These are phyloP conservation scores for Colletotrichum kahawae DNA, from an alignment of 2,329 filamentous ascomycete genomes.

Conservation along the genomic window DNA sequence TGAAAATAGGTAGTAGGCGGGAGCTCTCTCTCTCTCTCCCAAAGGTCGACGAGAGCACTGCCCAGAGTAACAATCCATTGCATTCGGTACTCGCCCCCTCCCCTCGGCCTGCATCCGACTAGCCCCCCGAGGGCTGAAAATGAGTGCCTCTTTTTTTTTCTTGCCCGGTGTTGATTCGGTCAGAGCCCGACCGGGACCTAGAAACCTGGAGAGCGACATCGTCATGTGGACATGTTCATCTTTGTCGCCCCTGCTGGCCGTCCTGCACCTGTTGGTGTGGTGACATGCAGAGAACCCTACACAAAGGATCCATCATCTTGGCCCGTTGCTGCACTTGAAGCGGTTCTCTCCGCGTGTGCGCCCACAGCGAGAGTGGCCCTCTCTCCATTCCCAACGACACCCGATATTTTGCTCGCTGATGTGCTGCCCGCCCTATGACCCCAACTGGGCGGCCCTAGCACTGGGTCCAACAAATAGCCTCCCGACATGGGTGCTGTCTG, in stretches of 20 bases:
- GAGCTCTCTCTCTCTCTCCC: not conserved
- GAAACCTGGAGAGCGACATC: not conserved
- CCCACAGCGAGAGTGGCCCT: not conserved
- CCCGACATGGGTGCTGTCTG: not conserved
- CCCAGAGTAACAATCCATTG: constrained; percentile 12
- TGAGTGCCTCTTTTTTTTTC: not conserved
- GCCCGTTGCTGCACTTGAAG: not conserved
- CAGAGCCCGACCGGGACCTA: not conserved
- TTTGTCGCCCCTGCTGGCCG: not conserved
- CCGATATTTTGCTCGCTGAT: not conserved
- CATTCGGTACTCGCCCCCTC: not conserved
- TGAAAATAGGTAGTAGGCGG: not conserved
- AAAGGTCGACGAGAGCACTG: not conserved
- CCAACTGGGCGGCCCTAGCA: constrained; percentile 4
- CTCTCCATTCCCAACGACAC: constrained; percentile 2
- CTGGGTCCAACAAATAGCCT: constrained; percentile 19
- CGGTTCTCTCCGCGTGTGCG: constrained; percentile 3
- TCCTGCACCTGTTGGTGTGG: constrained; percentile 4
- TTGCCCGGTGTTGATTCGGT: not conserved
- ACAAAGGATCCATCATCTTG: constrained; percentile 7
- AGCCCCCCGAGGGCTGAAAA: not conserved
- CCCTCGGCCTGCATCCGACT: not conserved
- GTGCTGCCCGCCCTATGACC: constrained; percentile 3
- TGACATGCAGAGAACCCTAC: constrained; percentile 14
- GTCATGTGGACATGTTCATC: constrained; percentile 9